Percentiles rank a stretch among this genome's conserved stretches.
Conservation (phyloP, 1,139 yeast genomes). For the Candida freyschussii region DNA sequence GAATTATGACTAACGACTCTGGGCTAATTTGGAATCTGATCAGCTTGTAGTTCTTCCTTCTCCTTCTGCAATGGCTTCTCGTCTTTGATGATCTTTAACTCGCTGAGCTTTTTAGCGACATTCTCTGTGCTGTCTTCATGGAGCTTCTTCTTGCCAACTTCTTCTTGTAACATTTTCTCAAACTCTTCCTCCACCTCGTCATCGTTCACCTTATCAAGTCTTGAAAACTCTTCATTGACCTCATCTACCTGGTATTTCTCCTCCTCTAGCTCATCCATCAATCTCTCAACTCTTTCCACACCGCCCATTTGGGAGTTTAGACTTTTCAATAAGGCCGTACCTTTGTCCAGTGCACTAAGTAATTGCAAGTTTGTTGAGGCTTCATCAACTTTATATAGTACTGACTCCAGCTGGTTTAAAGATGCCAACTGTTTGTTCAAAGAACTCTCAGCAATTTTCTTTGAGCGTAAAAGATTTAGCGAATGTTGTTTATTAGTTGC, state of each 20-base stretch:
- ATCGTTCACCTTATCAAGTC: slow-evolving; percentile 23
- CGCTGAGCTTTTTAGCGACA: slow-evolving; percentile 6
- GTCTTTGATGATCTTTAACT: slow-evolving; percentile 6
- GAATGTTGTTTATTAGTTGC: slow-evolving; percentile 19
- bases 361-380: slow-evolving; percentile 41
- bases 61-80: background rate
- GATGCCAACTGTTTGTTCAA: slow-evolving; percentile 31
- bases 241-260: slow-evolving; percentile 34
- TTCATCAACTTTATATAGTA: slow-evolving; percentile 43
- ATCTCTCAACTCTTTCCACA: slow-evolving; percentile 35
- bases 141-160: slow-evolving; percentile 10
- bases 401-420: slow-evolving; percentile 35
- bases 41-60: background rate
- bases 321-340: slow-evolving; percentile 29
- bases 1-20: background rate
- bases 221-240: slow-evolving; percentile 34
- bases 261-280: slow-evolving; percentile 40
- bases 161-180: slow-evolving; percentile 21
- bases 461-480: slow-evolving; percentile 25
- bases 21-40: background rate
- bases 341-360: slow-evolving; percentile 34
- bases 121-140: slow-evolving; percentile 3
- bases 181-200: slow-evolving; percentile 37
- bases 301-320: slow-evolving; percentile 31
- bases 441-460: slow-evolving; percentile 31